Evolutionary conservation across 495 filamentous ascomycete genomes (phyloP), one percentile per base, ranked within the genome.

Genomic region (Chaetomidium leptoderma): DNA sequence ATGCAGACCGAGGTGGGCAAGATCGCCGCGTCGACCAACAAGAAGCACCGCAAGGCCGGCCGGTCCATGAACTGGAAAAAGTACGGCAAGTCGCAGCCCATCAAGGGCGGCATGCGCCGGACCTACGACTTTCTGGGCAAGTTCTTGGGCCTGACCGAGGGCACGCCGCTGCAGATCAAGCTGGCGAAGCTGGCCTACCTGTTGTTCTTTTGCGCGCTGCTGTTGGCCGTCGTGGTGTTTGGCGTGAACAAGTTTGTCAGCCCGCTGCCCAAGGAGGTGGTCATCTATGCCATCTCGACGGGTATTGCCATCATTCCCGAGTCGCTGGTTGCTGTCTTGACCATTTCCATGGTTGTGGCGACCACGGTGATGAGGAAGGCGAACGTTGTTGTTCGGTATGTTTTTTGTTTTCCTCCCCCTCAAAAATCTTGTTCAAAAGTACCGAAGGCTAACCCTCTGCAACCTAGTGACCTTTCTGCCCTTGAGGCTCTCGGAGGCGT

Each of bases 1-100:
- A 92, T 92, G 89, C 66, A 76, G 52, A 95, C 89, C 1, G 87
- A 91, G 69, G 87, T 95, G 44, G 89, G 89, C n/a, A 90, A 83
- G 66, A 93, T 93, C 66, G 89, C 89, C 10, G 79, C 76, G 50
- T 80, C 83, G n/a, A 81, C 84, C 51, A 64, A 67, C 48, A 83
- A 81, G 62, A 86, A 81, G 64, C 68, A 76, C 29, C 74, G 81
- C 55, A 86, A 86, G 60, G 68, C 79, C n/a, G 79, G 77, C 21
- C 76, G 82, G 11, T 84, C 81, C 11, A 81, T 87, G 73, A 84
- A 82, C 57, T 80, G 79, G 50, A 82, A 80, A 62, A 81, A 89
- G 63, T 78, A 83, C 59, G 82, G 84, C 46, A 77, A 75, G 49
- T 66, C 80, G 11, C 79, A 82, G 53, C 81, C 83, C 11, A 66